Evolutionary conservation across 1,284 basidiomycete genomes (phyloP), one percentile per base, ranked within the genome.

Genomic region (Marasmius tenuissimus): DNA sequence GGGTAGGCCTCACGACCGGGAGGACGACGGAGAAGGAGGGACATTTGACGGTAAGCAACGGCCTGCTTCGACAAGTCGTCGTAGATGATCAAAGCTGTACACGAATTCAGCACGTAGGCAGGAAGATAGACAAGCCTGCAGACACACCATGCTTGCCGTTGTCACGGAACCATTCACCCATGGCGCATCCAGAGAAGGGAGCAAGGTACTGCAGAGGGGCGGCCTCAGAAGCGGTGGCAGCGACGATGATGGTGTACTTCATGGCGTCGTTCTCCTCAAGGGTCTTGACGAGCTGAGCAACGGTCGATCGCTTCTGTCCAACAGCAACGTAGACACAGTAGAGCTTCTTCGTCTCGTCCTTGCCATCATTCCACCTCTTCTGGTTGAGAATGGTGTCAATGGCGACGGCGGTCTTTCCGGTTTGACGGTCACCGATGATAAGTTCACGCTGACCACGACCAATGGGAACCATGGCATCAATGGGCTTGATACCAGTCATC

Each of bases 81-180:
- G 82, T 97, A 99, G 84, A 99, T 93, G 82, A 99, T 98, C 74
- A 98, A 88, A 71, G 97, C 91, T 92, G 65, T 0, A 55, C 37
- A 64, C 54, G 47, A 47, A 18, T 49, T 60, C 12, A 72, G 65
- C 16, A 62, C 20, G 49, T 70, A 40, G 69, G 67, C 54, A 54
- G 35, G 54, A 47, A 37, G 45, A 42, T 48, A 27, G 62, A 63
- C 18, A 7, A 45, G 42, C 16, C 27, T 38, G 59, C 11, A n/a
- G 47, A 72, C 85, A 60, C 70, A 90, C 90, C 88, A 71, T 92
- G 91, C 81, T 94, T 97, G 85, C 95, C 96, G 79, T 99, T 98
- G 85, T 99, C 97, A 85, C 97, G 95, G 97, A 99, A 99, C 97
- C 97, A 99, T 85, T 99, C 97, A 79, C 97, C 97, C 93, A 99